A percentile compares a stretch with the other conserved stretches of the same genome.
Evolutionary conservation across 2,329 filamentous ascomycete species (phyloP).

Genomic region (Penicillium freii): DNA sequence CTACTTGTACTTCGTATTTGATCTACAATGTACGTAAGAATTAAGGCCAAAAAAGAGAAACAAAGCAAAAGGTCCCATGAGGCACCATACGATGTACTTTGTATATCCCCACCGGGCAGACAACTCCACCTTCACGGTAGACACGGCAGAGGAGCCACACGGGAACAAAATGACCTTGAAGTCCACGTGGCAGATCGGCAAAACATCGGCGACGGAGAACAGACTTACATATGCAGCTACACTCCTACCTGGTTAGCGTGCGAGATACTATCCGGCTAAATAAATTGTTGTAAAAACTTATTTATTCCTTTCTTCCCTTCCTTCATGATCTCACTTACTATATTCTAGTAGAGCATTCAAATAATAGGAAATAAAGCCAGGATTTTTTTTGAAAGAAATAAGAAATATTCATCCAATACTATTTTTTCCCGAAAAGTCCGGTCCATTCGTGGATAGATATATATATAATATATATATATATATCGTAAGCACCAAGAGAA

Average conservation of each 20-base stretch:
- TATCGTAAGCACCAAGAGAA: neutral
- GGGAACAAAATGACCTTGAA: neutral
- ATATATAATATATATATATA: neutral
- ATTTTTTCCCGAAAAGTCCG: neutral
- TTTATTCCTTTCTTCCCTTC: neutral
- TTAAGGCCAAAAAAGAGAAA: neutral
- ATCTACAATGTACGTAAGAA: neutral
- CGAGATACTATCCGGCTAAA: too few species aligned
- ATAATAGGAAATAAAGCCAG: neutral
- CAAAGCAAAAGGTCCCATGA: neutral
- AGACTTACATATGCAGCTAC: neutral
- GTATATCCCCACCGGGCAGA: neutral
- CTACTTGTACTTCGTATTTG: neutral
- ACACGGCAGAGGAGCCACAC: slow-evolving; percentile 11
- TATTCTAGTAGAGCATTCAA: neutral
- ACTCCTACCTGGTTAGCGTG: neutral
- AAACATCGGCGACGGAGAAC: neutral
- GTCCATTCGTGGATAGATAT: neutral
- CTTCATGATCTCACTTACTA: neutral
- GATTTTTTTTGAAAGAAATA: too few species aligned
- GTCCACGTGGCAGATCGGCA: slow-evolving; percentile 13
- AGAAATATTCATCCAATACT: neutral
- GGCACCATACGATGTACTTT: too few species aligned
- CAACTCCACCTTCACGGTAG: slow-evolving; percentile 5
- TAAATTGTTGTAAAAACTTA: neutral